Evolutionary conservation across 805 yeast genomes (phyloP).

Genomic region (Barnettozyma botsteinii): DNA sequence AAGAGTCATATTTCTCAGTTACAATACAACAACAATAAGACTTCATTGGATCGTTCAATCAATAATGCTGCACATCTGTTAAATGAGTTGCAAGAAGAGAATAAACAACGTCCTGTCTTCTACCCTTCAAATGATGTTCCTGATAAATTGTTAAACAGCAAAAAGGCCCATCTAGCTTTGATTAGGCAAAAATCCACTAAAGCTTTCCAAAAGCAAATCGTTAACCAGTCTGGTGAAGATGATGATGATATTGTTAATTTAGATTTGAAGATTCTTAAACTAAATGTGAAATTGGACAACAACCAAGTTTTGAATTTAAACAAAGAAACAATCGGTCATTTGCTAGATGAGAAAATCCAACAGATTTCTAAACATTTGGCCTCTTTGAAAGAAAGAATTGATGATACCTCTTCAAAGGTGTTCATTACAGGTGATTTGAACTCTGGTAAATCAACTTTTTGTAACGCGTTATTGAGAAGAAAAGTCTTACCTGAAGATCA

Average conservation of each 20-base stretch:
- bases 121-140: conserved; percentile 43
- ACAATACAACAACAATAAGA: conserved; percentile 68
- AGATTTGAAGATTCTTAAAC: conserved; percentile 54
- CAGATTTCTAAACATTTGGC: conserved; percentile 62
- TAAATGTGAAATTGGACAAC: conserved; percentile 51
- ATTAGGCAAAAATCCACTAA: conserved; percentile 36
- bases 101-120: conserved; percentile 53
- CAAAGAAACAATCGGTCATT: conserved; percentile 58
- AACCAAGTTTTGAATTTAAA: conserved; percentile 54
- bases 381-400: conserved; percentile 75
- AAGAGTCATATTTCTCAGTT: conserved; percentile 63
- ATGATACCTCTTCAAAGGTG: conserved; percentile 88
- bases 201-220: conserved; percentile 14
- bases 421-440: conserved; percentile 95
- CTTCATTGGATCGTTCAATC: conserved; percentile 58
- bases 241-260: conserved; percentile 24
- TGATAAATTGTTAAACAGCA: conserved; percentile 36
- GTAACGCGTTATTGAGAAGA: conserved; percentile 80
- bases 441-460: conserved; percentile 93
- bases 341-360: conserved; percentile 62
- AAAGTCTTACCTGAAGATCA: conserved; percentile 89
- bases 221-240: conserved; percentile 17
- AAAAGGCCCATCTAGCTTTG: conserved; percentile 47
- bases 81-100: conserved; percentile 48
- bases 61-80: conserved; percentile 46